Evolutionary conservation across 352 stramenopile species (phyloP).

Genomic region (Phytophthora brassicae): DNA sequence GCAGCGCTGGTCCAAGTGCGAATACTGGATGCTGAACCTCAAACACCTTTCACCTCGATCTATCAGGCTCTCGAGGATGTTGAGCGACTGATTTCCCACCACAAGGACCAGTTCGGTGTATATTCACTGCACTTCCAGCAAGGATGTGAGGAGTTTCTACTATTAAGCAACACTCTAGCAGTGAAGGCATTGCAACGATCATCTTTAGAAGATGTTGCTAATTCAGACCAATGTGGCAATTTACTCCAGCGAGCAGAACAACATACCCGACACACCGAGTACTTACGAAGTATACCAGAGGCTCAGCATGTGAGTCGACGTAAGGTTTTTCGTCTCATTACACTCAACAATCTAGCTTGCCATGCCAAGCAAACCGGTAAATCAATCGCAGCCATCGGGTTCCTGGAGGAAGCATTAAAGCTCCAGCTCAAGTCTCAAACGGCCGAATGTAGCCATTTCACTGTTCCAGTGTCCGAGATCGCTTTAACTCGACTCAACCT

Average conservation of each 20-base stretch:
- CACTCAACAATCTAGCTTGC: slow-evolving; percentile 72
- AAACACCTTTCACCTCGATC: slow-evolving; percentile 12
- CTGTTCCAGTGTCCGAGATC: slow-evolving; percentile 23
- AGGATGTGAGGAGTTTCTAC: slow-evolving; percentile 60
- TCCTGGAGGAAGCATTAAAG: slow-evolving; percentile 49
- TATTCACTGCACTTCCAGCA: slow-evolving; percentile 48
- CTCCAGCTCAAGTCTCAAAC: slow-evolving; percentile 40
- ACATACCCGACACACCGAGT: slow-evolving; percentile 48
- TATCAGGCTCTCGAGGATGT: slow-evolving; percentile 36
- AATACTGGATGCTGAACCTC: slow-evolving; percentile 14
- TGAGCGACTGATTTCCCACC: slow-evolving; percentile 44
- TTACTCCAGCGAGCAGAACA: slow-evolving; percentile 52
- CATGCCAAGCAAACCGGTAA: slow-evolving; percentile 48
- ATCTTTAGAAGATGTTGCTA: slow-evolving; percentile 1
- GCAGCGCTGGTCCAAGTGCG: slow-evolving; percentile 38
- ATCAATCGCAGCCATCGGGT: slow-evolving; percentile 42
- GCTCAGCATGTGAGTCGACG: slow-evolving; percentile 26
- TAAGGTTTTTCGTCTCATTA: slow-evolving; percentile 44
- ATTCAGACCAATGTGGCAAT: slow-evolving; percentile 24
- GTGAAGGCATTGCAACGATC: slow-evolving; percentile 47
- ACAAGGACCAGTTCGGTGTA: slow-evolving; percentile 52
- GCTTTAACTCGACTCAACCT: slow-evolving; percentile 65
- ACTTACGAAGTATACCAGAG: slow-evolving; percentile 34
- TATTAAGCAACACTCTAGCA: slow-evolving; percentile 59
- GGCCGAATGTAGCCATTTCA: slow-evolving; percentile 1